Base-by-base conservation (phyloP, 495 filamentous ascomycete species). In the Clohesyomyces aquaticus region DNA sequence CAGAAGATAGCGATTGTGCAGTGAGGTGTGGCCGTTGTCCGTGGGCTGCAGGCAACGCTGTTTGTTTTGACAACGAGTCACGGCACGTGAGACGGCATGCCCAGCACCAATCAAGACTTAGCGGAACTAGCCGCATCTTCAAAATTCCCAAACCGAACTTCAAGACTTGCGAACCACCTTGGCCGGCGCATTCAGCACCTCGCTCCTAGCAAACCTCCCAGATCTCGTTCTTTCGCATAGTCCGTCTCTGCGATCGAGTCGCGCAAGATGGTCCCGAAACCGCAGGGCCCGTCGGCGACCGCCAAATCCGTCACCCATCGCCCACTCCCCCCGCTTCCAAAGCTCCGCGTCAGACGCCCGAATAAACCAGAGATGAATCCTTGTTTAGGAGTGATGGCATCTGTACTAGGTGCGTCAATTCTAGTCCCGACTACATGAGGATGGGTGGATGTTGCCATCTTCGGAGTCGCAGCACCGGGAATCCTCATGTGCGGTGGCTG, bases 261-360 rank as follows among this genome's bases (percentile, higher is more conserved):
- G 41, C 26, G 1, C 62, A 61, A 38, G 8, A 85, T 84, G 83
- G 79, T 83, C 57, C 73, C 79, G 47, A 85, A 83, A 29, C 61
- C 70, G 25, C 64, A 63, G 18, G 43, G 38, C 41, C n/a, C n/a
- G n/a, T 27, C 69, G 4, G 28, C 67, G 35, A 59, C 62, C 55
- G 64, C 49, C 25, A 66, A 70, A 54, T 70, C 67, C 6, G 63
- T 65, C 59, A 66, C 55, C 22, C 25, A 66, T 55, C 88, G 93
- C 62, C 91, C 90, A 56, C 85, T 98, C 28, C 92, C 95, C 68
- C 93, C 94, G 21, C 85, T 98, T 55, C 85, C 85, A 59, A 84
- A 86, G 66, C 85, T 98, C 47, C 89, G 91, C 67, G 87, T 98
- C 52, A 88, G 88, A 68, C 83, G 87, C 59, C 91, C 94, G 46